Conservation (phyloP, 306 rosid species). For the Fagus crenata region DNA sequence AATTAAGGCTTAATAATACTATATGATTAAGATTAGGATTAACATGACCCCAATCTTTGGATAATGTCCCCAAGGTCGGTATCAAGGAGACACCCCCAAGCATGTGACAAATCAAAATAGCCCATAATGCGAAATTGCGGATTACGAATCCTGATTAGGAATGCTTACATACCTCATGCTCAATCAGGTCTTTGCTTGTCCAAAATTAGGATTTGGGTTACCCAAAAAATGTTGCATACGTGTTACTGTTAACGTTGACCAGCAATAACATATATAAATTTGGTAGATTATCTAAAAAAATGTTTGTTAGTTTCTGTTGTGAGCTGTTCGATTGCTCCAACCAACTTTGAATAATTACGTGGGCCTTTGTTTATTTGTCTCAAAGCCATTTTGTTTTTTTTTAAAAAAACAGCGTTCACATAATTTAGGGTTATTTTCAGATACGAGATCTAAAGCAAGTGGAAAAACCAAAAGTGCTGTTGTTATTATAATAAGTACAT, state of each 20-base stretch:
- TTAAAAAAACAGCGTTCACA: neutral
- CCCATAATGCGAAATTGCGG: neutral
- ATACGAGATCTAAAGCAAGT: conserved; percentile 57
- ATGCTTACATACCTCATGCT: neutral
- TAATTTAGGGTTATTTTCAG: conserved; percentile 38
- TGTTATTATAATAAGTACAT: conserved; percentile 28
- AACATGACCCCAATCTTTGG: conserved; percentile 8
- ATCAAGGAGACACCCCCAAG: conserved; percentile 26
- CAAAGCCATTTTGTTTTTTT: conserved; percentile 1
- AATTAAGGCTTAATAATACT: conserved; percentile 5
- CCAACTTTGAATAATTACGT: conserved; percentile 51
- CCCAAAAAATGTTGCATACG: conserved; percentile 35
- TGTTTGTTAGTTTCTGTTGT: conserved; percentile 37
- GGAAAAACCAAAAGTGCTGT: conserved; percentile 16
- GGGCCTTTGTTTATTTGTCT: conserved; percentile 24
- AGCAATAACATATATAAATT: conserved; percentile 28
- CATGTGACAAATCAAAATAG: conserved; percentile 14
- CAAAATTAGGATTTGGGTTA: conserved; percentile 26
- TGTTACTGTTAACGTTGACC: conserved; percentile 35
- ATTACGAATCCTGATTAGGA: neutral
- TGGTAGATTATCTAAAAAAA: conserved; percentile 38
- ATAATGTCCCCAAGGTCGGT: conserved; percentile 34
- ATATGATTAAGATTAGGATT: neutral
- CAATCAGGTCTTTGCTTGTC: conserved; percentile 24
- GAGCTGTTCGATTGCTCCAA: conserved; percentile 51